A percentile compares a stretch with the other conserved stretches of the same genome.
Evolutionary conservation across 805 yeast species (phyloP).

Genomic region (fission yeast (Schizosaccharomyces pombe)): DNA sequence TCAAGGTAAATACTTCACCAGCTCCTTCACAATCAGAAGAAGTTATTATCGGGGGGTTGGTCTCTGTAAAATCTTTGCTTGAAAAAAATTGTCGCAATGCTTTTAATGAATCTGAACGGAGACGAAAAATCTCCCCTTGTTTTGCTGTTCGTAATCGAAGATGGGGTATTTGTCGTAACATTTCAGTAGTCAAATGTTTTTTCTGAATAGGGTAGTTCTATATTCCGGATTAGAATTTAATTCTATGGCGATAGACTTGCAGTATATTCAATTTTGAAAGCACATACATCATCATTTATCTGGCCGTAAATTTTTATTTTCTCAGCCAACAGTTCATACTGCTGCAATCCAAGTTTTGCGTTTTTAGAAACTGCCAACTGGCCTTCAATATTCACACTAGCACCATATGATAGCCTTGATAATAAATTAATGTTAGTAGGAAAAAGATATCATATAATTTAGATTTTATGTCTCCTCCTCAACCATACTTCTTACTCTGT

Average conservation of each 20-base stretch:
- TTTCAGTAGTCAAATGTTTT: slow-evolving; percentile 42
- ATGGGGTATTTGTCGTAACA: slow-evolving; percentile 48
- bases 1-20: slow-evolving; percentile 58
- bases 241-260: slow-evolving; percentile 39
- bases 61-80: slow-evolving; percentile 35
- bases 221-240: slow-evolving; percentile 8
- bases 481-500: not conserved
- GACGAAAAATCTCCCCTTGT: slow-evolving; percentile 42
- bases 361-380: not conserved
- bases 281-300: slow-evolving; percentile 12
- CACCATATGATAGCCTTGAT: not conserved
- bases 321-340: slow-evolving; percentile 5
- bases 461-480: not conserved
- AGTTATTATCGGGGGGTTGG: slow-evolving; percentile 69
- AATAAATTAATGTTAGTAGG: not conserved
- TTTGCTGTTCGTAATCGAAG: slow-evolving; percentile 50
- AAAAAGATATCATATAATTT: not conserved
- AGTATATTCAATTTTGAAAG: slow-evolving; percentile 21
- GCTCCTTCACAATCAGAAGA: slow-evolving; percentile 93
- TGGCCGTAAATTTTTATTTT: not conserved
- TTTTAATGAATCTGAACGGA: slow-evolving; percentile 44
- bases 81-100: slow-evolving; percentile 32
- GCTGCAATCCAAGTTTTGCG: slow-evolving; percentile 4
- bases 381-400: not conserved
- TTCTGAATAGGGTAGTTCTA: slow-evolving; percentile 58